Evolutionary conservation across 768 basidiomycete genomes (phyloP).

Genomic region (Pholiota molesta): DNA sequence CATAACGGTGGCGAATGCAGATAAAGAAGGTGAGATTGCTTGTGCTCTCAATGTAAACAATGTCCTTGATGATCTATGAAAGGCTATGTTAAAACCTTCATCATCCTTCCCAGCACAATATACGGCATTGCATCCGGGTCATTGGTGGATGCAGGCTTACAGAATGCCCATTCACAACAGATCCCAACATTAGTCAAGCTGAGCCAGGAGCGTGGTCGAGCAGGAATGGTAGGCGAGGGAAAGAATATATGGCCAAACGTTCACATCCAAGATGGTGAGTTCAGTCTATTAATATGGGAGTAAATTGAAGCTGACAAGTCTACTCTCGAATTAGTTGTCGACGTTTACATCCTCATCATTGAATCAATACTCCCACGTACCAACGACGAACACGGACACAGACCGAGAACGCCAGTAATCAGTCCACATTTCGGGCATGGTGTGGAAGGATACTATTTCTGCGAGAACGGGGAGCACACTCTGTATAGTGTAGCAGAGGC

Average conservation of each 20-base stretch:
- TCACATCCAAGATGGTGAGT: conserved; percentile 53
- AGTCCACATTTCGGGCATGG: conserved; percentile 42
- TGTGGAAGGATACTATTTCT: conserved; percentile 57
- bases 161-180: conserved; percentile 55
- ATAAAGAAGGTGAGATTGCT: conserved; percentile 38
- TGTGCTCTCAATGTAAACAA: background rate
- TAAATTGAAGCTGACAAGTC: background rate
- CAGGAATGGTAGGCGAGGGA: conserved; percentile 59
- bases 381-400: conserved; percentile 21
- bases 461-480: conserved; percentile 50
- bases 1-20: conserved; percentile 3
- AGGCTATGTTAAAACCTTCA: conserved; percentile 56
- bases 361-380: conserved; percentile 31
- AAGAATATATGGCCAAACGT: conserved; percentile 63
- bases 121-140: conserved; percentile 54
- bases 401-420: conserved; percentile 22
- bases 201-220: conserved; percentile 48
- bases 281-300: background rate
- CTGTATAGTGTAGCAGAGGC: conserved; percentile 45
- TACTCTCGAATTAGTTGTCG: conserved; percentile 33
- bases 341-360: conserved; percentile 47
- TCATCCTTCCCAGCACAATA: conserved; percentile 58
- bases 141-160: conserved; percentile 53
- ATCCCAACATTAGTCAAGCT: conserved; percentile 52
- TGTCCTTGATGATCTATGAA: background rate